phyloP scores from a whole-genome alignment of 2,329 filamentous ascomycete genomes.

The Lanzia echinophila region DNA sequence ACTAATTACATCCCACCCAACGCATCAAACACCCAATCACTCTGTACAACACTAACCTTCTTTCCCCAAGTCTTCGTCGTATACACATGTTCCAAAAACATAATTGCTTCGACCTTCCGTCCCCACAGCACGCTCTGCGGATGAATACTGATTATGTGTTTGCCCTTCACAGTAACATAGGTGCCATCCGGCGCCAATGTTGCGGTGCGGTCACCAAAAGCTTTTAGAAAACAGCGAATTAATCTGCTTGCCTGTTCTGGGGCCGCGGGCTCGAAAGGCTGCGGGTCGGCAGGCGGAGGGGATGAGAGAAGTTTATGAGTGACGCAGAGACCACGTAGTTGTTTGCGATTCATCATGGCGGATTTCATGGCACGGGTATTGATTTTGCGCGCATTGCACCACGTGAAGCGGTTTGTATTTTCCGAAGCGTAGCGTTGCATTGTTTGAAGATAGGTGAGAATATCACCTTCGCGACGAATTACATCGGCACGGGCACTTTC shows the following conservation, averaged over 20 bases:
- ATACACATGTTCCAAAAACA: conserved; percentile 62
- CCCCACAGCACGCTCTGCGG: conserved; percentile 57
- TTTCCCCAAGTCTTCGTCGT: conserved; percentile 62
- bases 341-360: conserved; percentile 54
- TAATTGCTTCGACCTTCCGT: conserved; percentile 57
- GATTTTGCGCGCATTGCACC: conserved; percentile 53
- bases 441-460: conserved; percentile 57
- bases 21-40: conserved; percentile 45
- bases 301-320: conserved; percentile 40
- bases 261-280: conserved; percentile 47
- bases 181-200: conserved; percentile 53
- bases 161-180: conserved; percentile 54
- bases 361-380: conserved; percentile 56
- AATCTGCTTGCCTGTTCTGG: conserved; percentile 49
- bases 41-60: conserved; percentile 56
- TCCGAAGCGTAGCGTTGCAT: conserved; percentile 56
- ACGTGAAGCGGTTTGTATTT: conserved; percentile 43
- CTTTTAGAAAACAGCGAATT: conserved; percentile 55
- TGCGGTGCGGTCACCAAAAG: conserved; percentile 55
- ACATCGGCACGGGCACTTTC: conserved; percentile 50
- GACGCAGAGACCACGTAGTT: conserved; percentile 51
- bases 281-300: conserved; percentile 43
- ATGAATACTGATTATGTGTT: conserved; percentile 55
- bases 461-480: conserved; percentile 54
- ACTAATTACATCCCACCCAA: conserved; percentile 14